These are phyloP conservation scores for Trichoderma oligosporum DNA, from an alignment of 2,329 filamentous ascomycete genomes.

Conservation along the genomic window DNA sequence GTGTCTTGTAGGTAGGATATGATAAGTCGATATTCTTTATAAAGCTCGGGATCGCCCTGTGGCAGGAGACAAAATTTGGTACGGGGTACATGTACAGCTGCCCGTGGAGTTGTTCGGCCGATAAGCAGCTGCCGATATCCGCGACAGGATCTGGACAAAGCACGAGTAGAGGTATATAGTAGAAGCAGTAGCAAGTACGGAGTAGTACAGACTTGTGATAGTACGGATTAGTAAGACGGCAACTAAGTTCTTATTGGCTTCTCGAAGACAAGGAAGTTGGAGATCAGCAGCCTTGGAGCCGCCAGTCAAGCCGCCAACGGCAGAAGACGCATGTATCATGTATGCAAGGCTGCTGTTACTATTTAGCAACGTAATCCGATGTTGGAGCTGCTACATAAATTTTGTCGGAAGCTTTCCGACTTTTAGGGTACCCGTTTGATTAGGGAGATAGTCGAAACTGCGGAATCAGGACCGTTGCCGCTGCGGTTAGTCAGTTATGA, in stretches of 20 bases:
- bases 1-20: too few species aligned
- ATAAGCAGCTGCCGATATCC: constrained; percentile 2
- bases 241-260: constrained; percentile 7
- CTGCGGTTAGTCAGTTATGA: background rate
- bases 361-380: background rate
- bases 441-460: constrained; percentile 11
- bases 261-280: constrained; percentile 3
- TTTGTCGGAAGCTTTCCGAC: background rate
- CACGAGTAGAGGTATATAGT: background rate
- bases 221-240: background rate
- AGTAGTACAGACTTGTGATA: background rate
- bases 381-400: too few species aligned
- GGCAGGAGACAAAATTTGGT: background rate
- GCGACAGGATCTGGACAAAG: constrained; percentile 6
- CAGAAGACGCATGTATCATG: background rate
- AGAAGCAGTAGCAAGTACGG: background rate
- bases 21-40: too few species aligned
- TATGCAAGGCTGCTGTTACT: background rate
- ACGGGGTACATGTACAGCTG: constrained; percentile 1
- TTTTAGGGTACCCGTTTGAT: constrained; percentile 1
- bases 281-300: constrained; percentile 2
- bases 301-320: background rate
- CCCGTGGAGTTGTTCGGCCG: too few species aligned
- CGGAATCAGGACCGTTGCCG: constrained; percentile 6
- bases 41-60: too few species aligned